Evolutionary conservation across 768 basidiomycete genomes (phyloP).

Genomic region (Trametes maxima): DNA sequence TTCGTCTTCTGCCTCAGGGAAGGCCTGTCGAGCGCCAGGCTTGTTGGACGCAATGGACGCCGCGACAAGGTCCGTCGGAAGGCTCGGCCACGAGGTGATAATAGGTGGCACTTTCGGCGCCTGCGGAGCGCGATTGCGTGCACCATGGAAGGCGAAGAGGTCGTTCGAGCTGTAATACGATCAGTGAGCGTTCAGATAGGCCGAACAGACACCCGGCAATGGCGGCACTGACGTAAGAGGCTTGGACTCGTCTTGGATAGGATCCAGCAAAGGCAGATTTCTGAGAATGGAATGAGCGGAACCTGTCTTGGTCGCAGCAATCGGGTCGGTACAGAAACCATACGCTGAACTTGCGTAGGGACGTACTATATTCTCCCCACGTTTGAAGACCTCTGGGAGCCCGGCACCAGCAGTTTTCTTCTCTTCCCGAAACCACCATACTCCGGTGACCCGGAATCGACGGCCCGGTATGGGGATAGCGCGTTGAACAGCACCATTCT

Average conservation of each 20-base stretch:
- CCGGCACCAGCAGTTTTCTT: slow-evolving; percentile 40
- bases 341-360: neutral
- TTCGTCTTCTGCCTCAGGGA: slow-evolving; percentile 44
- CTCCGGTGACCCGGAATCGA: slow-evolving; percentile 42
- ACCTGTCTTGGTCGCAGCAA: slow-evolving; percentile 61
- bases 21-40: slow-evolving; percentile 33
- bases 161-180: slow-evolving; percentile 61
- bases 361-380: slow-evolving; percentile 64
- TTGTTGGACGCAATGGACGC: slow-evolving; percentile 61
- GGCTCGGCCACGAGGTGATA: slow-evolving; percentile 70
- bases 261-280: slow-evolving; percentile 71
- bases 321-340: neutral
- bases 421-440: slow-evolving; percentile 75
- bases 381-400: slow-evolving; percentile 77
- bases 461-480: slow-evolving; percentile 42
- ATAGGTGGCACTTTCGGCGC: slow-evolving; percentile 55
- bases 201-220: slow-evolving; percentile 30
- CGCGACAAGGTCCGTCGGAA: slow-evolving; percentile 53
- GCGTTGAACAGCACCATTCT: slow-evolving; percentile 66
- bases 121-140: slow-evolving; percentile 50
- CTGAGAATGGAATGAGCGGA: slow-evolving; percentile 73
- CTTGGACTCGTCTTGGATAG: slow-evolving; percentile 65
- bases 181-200: neutral
- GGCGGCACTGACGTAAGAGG: slow-evolving; percentile 70
- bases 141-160: slow-evolving; percentile 79